Base-by-base conservation (phyloP, 2,329 filamentous ascomycete species). In the Nemania sp. region DNA sequence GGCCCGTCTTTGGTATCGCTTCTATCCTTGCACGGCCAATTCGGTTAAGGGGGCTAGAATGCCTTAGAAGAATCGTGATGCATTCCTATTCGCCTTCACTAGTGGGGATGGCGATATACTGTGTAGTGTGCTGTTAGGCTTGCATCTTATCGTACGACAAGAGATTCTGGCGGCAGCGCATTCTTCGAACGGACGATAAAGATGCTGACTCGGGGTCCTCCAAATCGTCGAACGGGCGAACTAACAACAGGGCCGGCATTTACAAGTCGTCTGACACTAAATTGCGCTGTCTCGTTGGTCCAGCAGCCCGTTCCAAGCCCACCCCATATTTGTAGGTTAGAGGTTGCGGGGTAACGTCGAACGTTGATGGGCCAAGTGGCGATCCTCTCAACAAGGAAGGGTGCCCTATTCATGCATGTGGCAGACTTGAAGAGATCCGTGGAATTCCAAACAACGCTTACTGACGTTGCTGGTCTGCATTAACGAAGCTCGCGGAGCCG, bases 301-400 rank as follows among this genome's bases (percentile, higher is more conserved):
- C 43, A 19, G n/a, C n/a, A 19, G 36, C 34, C 28, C 22, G 24
- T 50, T 24, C 47, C 31, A 45, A 24, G n/a, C 36, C 41, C 45
- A 31, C 48, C 44, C 48, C 36, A 46, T n/a, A 40, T 41, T 40
- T 40, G 53, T 22, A 53, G 49, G 46, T 30, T 40, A n/a, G 30
- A 42, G n/a, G 45, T 54, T 60, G 57, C 54, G 57, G 57, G 57
- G 57, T 60, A 60, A 34, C 40, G 40, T 47, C 39, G 40, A 56
- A 45, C 39, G 36, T 42, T 52, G 39, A 48, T 49, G 46, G 46
- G 36, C 23, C 23, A 14, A 51, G 44, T 37, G 44, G 22, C 48
- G 50, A 57, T 57, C 57, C 41, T 33, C 54, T 34, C 45, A 43
- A 39, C 40, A 19, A 50, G 26, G 22, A 36, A 31, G 31, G 30